Evolutionary conservation across 1,139 yeast genomes (phyloP).

Genomic region (Nakaseomyces sp.): DNA sequence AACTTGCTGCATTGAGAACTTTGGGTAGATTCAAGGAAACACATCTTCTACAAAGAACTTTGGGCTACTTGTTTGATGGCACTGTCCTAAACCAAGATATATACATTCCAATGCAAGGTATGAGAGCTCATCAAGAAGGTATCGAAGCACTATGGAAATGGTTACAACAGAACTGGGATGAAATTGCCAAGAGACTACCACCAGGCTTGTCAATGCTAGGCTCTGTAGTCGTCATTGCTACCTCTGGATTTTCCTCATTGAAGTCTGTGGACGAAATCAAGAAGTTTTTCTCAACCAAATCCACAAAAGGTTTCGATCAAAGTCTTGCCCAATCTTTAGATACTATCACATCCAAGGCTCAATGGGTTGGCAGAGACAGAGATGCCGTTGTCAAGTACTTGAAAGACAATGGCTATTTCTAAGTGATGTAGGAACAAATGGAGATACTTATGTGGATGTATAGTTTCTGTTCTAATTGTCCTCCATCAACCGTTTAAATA

Average conservation of each 20-base stretch:
- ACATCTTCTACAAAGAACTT: constrained; percentile 52
- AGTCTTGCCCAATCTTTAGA: constrained; percentile 67
- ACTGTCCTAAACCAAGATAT: constrained; percentile 76
- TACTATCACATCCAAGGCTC: constrained; percentile 50
- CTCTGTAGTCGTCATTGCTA: constrained; percentile 52
- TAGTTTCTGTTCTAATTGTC: too few species aligned
- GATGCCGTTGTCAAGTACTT: constrained; percentile 48
- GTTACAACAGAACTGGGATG: constrained; percentile 70
- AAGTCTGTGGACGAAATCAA: constrained; percentile 51
- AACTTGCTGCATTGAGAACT: constrained; percentile 62
- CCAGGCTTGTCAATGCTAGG: constrained; percentile 79
- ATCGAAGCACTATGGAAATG: constrained; percentile 60
- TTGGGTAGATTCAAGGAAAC: constrained; percentile 63
- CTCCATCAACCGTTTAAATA: too few species aligned
- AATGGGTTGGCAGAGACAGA: constrained; percentile 61
- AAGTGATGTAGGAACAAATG: too few species aligned
- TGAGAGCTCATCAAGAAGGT: constrained; percentile 56
- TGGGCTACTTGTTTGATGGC: constrained; percentile 55
- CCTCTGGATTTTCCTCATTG: constrained; percentile 57
- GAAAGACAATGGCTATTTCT: constrained; percentile 37
- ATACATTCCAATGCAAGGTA: constrained; percentile 66
- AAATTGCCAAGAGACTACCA: constrained; percentile 55
- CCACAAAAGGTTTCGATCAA: constrained; percentile 69
- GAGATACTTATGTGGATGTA: too few species aligned
- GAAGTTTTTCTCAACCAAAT: constrained; percentile 49